Evolutionary conservation across 345 rosid genomes (phyloP).

Genomic region (Eutrema yunnanense): DNA sequence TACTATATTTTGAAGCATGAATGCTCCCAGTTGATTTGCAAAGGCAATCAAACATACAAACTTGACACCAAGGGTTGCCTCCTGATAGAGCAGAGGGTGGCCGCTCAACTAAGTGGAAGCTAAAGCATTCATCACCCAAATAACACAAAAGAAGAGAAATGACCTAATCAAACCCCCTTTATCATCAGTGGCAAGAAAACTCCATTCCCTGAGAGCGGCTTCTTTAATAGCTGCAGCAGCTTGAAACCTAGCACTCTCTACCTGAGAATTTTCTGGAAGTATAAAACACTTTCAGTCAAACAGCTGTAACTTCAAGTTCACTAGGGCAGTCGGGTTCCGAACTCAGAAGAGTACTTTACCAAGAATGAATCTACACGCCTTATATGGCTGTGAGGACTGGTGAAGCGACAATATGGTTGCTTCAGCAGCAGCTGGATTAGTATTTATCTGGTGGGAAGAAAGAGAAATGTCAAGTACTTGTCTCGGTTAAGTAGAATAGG

Average conservation of each 20-base stretch:
- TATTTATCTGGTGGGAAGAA: conserved; percentile 53
- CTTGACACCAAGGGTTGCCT: not conserved
- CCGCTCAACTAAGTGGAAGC: conserved; percentile 9
- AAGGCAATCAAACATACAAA: conserved; percentile 7
- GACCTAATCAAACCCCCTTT: conserved; percentile 76
- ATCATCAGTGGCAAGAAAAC: conserved; percentile 65
- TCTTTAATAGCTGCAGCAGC: conserved; percentile 93
- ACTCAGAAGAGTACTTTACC: conserved; percentile 37
- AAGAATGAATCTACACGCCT: conserved; percentile 76
- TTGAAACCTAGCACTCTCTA: conserved; percentile 91
- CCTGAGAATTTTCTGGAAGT: conserved; percentile 79
- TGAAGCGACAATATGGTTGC: conserved; percentile 71
- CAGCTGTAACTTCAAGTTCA: not conserved
- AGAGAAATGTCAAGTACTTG: not conserved
- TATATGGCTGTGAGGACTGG: conserved; percentile 84
- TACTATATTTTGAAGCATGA: conserved; percentile 14
- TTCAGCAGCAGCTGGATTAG: conserved; percentile 75
- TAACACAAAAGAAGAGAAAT: not conserved
- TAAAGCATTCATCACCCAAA: conserved; percentile 5
- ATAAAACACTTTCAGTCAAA: not conserved
- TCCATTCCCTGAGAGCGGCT: conserved; percentile 97
- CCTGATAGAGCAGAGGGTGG: not conserved
- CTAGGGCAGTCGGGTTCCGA: not conserved
- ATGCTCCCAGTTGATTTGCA: conserved; percentile 2
- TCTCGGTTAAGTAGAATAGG: not conserved